Evolutionary conservation across 495 filamentous ascomycete species (phyloP).

Genomic region (Penicillium tannophilum): DNA sequence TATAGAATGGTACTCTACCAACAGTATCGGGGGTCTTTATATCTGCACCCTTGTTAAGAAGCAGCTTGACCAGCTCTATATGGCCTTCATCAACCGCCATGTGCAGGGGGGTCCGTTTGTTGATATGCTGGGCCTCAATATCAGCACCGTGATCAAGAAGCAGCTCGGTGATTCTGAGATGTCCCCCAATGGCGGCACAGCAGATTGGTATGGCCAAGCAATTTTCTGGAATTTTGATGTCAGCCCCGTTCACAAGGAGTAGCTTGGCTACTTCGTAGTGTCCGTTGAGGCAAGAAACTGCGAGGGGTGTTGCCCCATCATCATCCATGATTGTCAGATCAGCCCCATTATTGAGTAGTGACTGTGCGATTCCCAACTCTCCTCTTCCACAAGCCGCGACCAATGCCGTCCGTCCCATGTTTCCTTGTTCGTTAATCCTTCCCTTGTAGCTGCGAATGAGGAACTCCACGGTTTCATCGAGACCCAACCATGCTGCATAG

Average conservation of each 20-base stretch:
- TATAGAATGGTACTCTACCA: not conserved
- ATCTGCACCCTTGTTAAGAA: conserved; percentile 9
- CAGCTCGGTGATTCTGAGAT: not conserved
- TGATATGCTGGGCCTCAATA: not conserved
- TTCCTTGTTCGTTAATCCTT: conserved; percentile 5
- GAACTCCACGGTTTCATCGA: not conserved
- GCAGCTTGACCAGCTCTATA: not conserved
- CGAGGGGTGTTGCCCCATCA: not conserved
- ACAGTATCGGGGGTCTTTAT: not conserved
- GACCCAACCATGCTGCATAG: conserved; percentile 8
- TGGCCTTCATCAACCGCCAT: not conserved
- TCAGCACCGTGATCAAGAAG: conserved; percentile 3
- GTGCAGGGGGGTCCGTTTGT: not conserved
- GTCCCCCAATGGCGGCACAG: not conserved
- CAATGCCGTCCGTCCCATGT: not conserved
- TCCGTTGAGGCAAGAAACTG: not conserved
- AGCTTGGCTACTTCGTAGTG: conserved; percentile 10
- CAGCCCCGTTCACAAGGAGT: not conserved
- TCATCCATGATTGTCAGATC: not conserved
- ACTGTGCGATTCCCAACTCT: not conserved
- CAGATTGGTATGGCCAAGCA: not conserved
- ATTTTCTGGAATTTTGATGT: not conserved
- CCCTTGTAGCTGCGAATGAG: not conserved
- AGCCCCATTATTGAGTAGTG: conserved; percentile 2
- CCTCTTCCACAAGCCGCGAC: not conserved